These are phyloP conservation scores for Erodium chrysanthum DNA, from an alignment of 441 rosid species.

Conservation along the genomic window DNA sequence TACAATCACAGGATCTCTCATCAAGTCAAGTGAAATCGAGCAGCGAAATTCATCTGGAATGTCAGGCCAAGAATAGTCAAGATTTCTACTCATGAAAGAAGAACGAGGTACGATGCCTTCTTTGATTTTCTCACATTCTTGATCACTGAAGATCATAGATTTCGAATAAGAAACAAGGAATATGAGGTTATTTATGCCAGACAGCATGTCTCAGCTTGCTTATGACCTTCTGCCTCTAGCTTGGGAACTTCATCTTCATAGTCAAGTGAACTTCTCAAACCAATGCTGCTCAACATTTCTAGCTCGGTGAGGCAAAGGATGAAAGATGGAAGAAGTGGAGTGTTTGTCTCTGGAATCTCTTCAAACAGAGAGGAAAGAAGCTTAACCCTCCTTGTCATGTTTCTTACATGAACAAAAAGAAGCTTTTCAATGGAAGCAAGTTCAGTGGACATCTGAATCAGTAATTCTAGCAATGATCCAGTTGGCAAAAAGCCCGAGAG, in stretches of 20 bases:
- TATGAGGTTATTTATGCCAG: conserved; percentile 47
- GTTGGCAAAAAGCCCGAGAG: conserved; percentile 38
- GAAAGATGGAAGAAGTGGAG: conserved; percentile 47
- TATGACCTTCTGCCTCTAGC: conserved; percentile 42
- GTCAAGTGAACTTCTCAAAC: conserved; percentile 32
- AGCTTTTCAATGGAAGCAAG: conserved; percentile 43
- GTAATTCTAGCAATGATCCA: conserved; percentile 36
- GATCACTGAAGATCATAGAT: conserved; percentile 26
- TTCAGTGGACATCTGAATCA: conserved; percentile 40
- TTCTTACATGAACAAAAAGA: conserved; percentile 35
- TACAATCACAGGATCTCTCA: conserved; percentile 60
- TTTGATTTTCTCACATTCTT: conserved; percentile 23
- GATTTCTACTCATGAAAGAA: conserved; percentile 12
- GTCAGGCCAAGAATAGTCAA: conserved; percentile 31
- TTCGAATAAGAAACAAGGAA: conserved; percentile 42
- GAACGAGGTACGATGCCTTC: conserved; percentile 22
- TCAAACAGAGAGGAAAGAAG: conserved; percentile 47
- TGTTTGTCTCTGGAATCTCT: conserved; percentile 35
- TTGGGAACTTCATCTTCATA: conserved; percentile 43
- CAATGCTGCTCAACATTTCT: conserved; percentile 37
- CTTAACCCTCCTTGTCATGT: conserved; percentile 44
- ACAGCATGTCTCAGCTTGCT: conserved; percentile 56
- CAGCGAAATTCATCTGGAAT: conserved; percentile 59
- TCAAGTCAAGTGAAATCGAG: conserved; percentile 58
- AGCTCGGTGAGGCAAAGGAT: conserved; percentile 51